These are phyloP conservation scores for Solanum lycopersicoides DNA, from an alignment of 257 asterid species.

Conservation along the genomic window DNA sequence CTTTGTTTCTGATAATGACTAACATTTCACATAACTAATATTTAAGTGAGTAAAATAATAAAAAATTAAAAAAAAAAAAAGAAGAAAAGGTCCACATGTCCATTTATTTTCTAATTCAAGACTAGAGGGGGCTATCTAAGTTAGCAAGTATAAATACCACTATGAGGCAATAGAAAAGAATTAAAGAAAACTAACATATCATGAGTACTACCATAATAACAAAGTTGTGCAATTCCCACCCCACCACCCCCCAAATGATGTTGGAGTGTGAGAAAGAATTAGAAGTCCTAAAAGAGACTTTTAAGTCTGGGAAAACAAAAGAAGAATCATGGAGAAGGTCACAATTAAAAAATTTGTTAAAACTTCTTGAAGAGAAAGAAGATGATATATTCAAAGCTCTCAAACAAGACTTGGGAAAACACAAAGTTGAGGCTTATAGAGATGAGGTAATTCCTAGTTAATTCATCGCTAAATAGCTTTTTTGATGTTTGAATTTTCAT, in stretches of 20 bases:
- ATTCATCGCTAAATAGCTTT: too few relatives aligned
- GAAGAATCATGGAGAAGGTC: constrained; percentile 66
- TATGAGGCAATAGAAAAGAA: neutral
- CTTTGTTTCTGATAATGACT: too few relatives aligned
- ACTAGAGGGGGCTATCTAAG: neutral
- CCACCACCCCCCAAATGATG: neutral
- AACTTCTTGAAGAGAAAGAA: constrained; percentile 42
- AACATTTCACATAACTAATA: neutral
- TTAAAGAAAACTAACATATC: too few relatives aligned
- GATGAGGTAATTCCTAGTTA: constrained; percentile 42
- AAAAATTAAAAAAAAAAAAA: too few relatives aligned
- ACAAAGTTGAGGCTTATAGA: constrained; percentile 50
- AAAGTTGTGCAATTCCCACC: neutral
- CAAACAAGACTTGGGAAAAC: constrained; percentile 64
- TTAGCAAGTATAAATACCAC: neutral
- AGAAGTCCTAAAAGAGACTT: constrained; percentile 39
- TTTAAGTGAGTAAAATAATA: too few relatives aligned
- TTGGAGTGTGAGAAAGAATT: constrained; percentile 3
- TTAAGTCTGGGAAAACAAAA: constrained; percentile 48
- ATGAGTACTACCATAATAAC: neutral
- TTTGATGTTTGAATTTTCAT: too few relatives aligned
- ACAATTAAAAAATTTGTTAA: constrained; percentile 38
- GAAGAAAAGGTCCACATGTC: neutral
- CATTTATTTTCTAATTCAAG: neutral
- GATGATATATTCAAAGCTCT: constrained; percentile 45